Evolutionary conservation across 164 flowering plant genomes (phyloP), one percentile per base, ranked within the genome.

Genomic region (Taxillus chinensis): DNA sequence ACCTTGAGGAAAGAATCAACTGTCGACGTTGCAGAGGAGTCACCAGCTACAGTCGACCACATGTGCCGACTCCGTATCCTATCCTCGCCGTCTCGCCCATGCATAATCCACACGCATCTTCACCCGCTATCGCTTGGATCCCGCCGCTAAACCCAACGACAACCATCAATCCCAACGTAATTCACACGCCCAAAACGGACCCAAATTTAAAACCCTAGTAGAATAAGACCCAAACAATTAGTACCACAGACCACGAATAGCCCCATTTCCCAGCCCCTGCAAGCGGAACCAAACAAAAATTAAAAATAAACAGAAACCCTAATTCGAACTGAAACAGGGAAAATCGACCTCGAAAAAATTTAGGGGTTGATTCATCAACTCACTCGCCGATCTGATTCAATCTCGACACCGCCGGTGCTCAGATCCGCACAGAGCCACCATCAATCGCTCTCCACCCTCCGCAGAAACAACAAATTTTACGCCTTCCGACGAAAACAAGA

Each of bases 41-140:
- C 76, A 62, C 61, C 69, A 57, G 70, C 73, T 69, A 77, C 79
- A 71, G 71, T 62, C 73, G 86, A 67, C 82, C 74, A 81, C 93
- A 86, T 86, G 83, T 83, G 89, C 86, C 71, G 80, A 62, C 72
- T 65, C 74, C 75, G 71, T 71, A 75, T 70, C 81, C 79, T 62
- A 67, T 69, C 77, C 75, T 79, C 86, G 78, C 77, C 79, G 71
- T 67, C 77, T 74, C 71, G 70, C 82, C 83, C 87, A 85, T 79
- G 87, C 87, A 85, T 49, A 49, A 49, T 77, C 78, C 73, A 78
- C 82, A 79, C 67, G 79, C 86, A 83, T 82, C 79, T 75, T 80
- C 79, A 64, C 79, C 72, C 39, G 61, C 60, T 61, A 48, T 62
- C 7, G 56, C 58, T 52, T 70, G 75, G 57, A 69, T 64, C 69